Base-by-base conservation (phyloP, 306 rosid genomes). In the Ormosia semicastrata region DNA sequence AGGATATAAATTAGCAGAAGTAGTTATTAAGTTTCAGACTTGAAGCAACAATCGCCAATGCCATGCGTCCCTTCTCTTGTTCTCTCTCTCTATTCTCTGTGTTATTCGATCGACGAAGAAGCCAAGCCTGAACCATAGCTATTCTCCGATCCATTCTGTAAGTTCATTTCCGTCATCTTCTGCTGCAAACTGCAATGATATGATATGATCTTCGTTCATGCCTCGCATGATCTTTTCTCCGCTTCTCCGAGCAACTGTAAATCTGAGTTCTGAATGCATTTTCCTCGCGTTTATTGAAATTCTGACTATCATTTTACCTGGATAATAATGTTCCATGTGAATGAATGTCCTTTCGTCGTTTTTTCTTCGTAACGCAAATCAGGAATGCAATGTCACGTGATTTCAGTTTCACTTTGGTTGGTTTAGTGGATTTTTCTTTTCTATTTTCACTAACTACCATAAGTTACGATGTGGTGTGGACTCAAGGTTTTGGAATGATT, bases 91-190 rank as follows among this genome's bases (percentile, higher is more conserved):
- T 24, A 24, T 24, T 24, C 24, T 24, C 24, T 24, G 24, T 24
- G 24, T 24, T 24, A 32, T 73, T 71, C 74, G 88, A 82, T 75
- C 77, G 81, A 62, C 50, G 41, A 65, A 64, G 24, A 24, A 24
- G 24, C 24, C 24, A 24, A 24, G 24, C 73, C 13, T 30, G 17
- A 59, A 43, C 57, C 79, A 3, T 43, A 13, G 29, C 36, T 9
- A 37, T 40, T 6, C 40, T 50, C 39, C n/a, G 7, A 34, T 40
- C 5, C 24, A 36, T 29, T 80, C 66, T 74, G 68, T 37, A 58
- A 44, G 66, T 13, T 15, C 3, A n/a, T 29, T 40, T 57, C 15
- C 57, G 43, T 32, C 40, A 2, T 41, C 69, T 37, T 33, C 13
- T 69, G 24, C 24, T 24, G 24, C 24, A 24, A 24, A 24, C 24